Conservation (phyloP, 169 alveolate species). For the Plasmodium coatneyi region DNA sequence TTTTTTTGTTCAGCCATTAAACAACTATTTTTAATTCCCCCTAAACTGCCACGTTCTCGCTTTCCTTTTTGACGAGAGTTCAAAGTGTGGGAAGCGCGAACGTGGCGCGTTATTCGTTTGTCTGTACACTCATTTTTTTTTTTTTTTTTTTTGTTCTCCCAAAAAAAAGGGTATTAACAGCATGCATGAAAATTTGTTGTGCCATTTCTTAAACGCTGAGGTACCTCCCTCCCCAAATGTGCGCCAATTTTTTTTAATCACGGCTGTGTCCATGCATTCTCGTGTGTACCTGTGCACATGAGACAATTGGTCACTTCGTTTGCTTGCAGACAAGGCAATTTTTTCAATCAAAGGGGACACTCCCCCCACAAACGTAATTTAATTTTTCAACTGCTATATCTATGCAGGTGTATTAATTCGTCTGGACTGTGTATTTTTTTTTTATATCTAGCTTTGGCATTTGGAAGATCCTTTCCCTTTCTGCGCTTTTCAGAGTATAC, state of each 20-base stretch:
- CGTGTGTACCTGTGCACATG: not conserved
- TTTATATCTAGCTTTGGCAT: constrained; percentile 19
- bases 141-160: not conserved
- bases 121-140: not conserved
- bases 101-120: not conserved
- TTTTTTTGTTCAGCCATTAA: not conserved
- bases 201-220: not conserved
- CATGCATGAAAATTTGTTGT: not conserved
- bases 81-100: not conserved
- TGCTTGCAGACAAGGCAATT: not conserved
- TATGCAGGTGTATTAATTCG: constrained; percentile 5
- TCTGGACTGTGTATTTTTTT: not conserved
- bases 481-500: constrained; percentile 9
- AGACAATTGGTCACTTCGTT: constrained; percentile 8
- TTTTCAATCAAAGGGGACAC: not conserved
- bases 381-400: not conserved
- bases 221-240: not conserved
- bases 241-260: not conserved
- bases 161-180: not conserved
- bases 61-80: not conserved
- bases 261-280: not conserved
- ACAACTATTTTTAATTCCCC: not conserved
- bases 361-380: constrained; percentile 14
- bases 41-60: not conserved
- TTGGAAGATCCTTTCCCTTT: not conserved